Conservation (phyloP, 768 basidiomycete species). For the Russula virescens region DNA sequence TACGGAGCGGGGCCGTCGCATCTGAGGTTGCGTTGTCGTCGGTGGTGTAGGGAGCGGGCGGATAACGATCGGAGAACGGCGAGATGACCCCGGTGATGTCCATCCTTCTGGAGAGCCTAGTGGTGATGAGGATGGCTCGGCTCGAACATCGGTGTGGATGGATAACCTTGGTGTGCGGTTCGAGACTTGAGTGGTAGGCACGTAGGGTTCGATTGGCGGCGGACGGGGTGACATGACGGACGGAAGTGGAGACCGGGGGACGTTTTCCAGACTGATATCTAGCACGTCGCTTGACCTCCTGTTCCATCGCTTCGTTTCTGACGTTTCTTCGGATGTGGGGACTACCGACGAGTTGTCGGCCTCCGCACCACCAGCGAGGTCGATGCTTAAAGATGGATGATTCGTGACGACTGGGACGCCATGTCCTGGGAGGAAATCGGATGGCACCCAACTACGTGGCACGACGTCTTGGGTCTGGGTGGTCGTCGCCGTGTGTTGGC, state of each 20-base stretch:
- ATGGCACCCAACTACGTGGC: not conserved
- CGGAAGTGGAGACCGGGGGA: not conserved
- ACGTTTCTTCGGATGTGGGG: not conserved
- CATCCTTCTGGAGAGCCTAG: not conserved
- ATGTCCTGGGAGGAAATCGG: not conserved
- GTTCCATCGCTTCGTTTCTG: not conserved
- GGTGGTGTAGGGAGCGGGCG: conserved; percentile 14
- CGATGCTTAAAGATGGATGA: conserved; percentile 7
- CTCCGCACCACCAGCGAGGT: conserved; percentile 5
- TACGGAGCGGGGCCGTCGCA: conserved; percentile 3
- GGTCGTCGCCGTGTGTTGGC: not conserved
- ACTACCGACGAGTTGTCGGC: not conserved
- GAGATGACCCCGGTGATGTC: not conserved
- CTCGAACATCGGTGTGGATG: conserved; percentile 5
- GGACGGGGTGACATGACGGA: not conserved
- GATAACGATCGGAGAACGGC: not conserved
- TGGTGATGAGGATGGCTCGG: not conserved
- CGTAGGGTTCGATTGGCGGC: conserved; percentile 8
- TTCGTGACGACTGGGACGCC: not conserved
- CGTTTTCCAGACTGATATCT: conserved; percentile 17
- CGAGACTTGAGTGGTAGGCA: not conserved
- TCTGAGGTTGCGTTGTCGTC: not conserved
- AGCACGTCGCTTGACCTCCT: conserved; percentile 2
- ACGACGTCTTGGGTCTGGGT: not conserved
- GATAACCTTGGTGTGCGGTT: not conserved